These are phyloP conservation scores for Haplosporangium sp. DNA, from an alignment of 371 early-diverging fungal genomes.

Conservation along the genomic window DNA sequence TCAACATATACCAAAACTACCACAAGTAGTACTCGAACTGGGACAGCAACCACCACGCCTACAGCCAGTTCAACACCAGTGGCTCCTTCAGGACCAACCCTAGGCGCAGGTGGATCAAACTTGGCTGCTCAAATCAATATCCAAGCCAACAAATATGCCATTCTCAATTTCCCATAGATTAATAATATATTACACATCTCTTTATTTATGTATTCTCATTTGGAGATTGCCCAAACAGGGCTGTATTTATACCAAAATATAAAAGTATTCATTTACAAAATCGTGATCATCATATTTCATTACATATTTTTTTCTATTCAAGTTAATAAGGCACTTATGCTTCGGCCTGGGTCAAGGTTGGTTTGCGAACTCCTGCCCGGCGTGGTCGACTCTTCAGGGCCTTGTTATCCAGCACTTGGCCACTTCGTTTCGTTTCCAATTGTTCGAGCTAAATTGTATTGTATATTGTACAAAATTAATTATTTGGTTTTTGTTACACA, in stretches of 20 bases:
- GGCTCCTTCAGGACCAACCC: conserved; percentile 3
- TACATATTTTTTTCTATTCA: not conserved
- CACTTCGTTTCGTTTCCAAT: conserved; percentile 38
- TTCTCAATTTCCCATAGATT: conserved; percentile 34
- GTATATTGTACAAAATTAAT: not conserved
- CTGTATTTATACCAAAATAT: conserved; percentile 1
- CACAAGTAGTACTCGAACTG: not conserved
- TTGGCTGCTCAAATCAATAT: conserved; percentile 31
- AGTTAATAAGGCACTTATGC: not conserved
- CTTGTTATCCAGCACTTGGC: conserved; percentile 40
- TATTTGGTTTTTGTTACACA: not conserved
- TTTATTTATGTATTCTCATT: not conserved
- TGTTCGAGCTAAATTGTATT: not conserved
- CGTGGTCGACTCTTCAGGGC: conserved; percentile 43
- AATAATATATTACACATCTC: not conserved
- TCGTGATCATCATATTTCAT: not conserved
- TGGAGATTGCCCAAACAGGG: not conserved
- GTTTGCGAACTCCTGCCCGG: conserved; percentile 31
- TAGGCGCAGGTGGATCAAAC: conserved; percentile 24
- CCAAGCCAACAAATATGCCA: conserved; percentile 39
- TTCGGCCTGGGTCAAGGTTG: conserved; percentile 10
- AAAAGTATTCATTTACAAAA: not conserved
- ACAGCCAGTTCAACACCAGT: not conserved
- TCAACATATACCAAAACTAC: not conserved
- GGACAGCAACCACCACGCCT: conserved; percentile 4